Conservation (phyloP, 768 basidiomycete genomes). For the Mrakia blollopis region DNA sequence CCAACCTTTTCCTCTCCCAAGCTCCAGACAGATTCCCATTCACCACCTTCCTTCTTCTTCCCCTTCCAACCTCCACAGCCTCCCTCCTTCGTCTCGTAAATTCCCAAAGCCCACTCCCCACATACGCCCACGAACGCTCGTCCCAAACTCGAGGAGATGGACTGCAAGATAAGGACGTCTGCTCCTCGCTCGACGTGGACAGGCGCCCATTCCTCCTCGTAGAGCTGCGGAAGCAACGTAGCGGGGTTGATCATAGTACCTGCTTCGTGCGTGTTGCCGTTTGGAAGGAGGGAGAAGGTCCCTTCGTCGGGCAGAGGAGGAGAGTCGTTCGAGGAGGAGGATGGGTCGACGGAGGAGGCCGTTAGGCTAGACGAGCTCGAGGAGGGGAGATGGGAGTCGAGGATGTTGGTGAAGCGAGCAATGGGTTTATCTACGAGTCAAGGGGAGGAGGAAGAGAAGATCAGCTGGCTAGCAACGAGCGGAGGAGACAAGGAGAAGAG, state of each 20-base stretch:
- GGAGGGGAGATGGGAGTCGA: slow-evolving; percentile 31
- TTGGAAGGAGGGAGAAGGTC: slow-evolving; percentile 24
- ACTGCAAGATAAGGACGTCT: not conserved
- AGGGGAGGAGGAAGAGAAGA: not conserved
- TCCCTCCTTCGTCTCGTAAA: not conserved
- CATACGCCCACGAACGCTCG: slow-evolving; percentile 27
- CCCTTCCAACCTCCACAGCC: not conserved
- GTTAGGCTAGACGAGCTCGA: not conserved
- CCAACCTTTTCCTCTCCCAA: not conserved
- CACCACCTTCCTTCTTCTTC: not conserved
- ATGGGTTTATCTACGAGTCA: not conserved
- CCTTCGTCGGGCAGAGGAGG: slow-evolving; percentile 30
- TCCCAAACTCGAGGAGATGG: not conserved
- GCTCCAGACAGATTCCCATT: not conserved
- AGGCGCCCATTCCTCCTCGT: slow-evolving; percentile 35
- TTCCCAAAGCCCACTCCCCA: slow-evolving; percentile 20
- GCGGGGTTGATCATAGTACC: slow-evolving; percentile 33
- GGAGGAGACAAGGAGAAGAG: not conserved
- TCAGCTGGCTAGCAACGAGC: no score
- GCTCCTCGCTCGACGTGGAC: not conserved
- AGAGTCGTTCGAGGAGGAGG: not conserved
- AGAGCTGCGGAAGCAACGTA: slow-evolving; percentile 12
- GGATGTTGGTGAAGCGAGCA: slow-evolving; percentile 26
- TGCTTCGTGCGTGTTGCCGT: slow-evolving; percentile 33
- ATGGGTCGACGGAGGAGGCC: not conserved